Percentiles rank a stretch among this genome's conserved stretches.
Conservation (phyloP, 148 eudicot genomes). For the Camellia lanceoleosa region DNA sequence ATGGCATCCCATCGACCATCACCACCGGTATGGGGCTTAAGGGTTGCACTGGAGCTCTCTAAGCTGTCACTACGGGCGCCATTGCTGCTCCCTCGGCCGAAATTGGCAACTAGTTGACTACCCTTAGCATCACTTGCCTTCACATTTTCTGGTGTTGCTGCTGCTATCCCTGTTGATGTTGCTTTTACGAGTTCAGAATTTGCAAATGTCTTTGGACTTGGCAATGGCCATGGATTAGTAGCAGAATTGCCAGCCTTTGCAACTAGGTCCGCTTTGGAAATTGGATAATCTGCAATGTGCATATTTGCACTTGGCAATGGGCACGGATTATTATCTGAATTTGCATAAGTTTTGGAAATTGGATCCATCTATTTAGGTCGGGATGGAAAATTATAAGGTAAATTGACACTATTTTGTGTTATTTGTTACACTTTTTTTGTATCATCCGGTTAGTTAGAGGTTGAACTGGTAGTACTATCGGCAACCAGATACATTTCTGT, state of each 20-base stretch:
- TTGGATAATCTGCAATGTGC: neutral
- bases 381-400: constrained; percentile 16
- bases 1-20: constrained; percentile 86
- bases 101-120: constrained; percentile 4
- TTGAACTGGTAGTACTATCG: constrained; percentile 21
- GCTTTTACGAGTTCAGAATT: constrained; percentile 4
- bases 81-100: constrained; percentile 18
- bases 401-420: constrained; percentile 22
- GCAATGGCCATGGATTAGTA: constrained; percentile 23
- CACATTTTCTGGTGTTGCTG: neutral
- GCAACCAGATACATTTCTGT: constrained; percentile 20
- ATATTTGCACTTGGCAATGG: constrained; percentile 19
- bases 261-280: constrained; percentile 18
- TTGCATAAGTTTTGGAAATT: constrained; percentile 3
- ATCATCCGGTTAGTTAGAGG: constrained; percentile 17
- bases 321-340: constrained; percentile 18
- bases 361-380: constrained; percentile 10
- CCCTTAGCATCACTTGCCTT: constrained; percentile 14
- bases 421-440: constrained; percentile 15
- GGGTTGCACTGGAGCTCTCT: constrained; percentile 53
- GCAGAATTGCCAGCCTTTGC: constrained; percentile 19
- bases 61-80: constrained; percentile 54
- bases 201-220: constrained; percentile 20
- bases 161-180: constrained; percentile 10
- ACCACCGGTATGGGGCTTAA: constrained; percentile 84